Evolutionary conservation across 257 asterid genomes (phyloP).

Genomic region (Petrea volubilis): DNA sequence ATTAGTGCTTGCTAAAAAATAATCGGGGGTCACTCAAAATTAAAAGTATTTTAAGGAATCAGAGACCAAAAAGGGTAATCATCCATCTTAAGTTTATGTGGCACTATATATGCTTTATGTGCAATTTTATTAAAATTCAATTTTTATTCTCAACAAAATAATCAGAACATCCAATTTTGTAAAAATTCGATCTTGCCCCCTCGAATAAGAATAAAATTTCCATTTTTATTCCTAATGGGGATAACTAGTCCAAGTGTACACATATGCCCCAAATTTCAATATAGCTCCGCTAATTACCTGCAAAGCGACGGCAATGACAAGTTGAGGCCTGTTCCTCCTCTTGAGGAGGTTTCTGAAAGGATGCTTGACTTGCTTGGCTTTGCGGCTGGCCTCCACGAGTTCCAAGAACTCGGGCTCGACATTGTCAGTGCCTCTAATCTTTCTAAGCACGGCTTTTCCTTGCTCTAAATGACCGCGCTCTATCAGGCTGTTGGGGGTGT

Average conservation of each 20-base stretch:
- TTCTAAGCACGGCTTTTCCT: conserved; percentile 69
- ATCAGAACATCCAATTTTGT: no score
- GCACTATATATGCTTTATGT: no score
- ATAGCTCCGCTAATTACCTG: conserved; percentile 54
- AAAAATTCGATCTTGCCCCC: not conserved
- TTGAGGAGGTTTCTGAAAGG: conserved; percentile 84
- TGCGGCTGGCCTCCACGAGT: conserved; percentile 79
- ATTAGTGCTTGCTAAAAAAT: no score
- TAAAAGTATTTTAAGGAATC: no score
- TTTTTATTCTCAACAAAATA: no score
- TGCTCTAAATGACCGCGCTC: conserved; percentile 75
- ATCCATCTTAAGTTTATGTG: no score
- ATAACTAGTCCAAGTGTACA: no score
- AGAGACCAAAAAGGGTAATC: no score
- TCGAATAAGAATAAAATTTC: not conserved
- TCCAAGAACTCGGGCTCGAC: conserved; percentile 80
- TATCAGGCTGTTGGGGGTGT: conserved; percentile 87
- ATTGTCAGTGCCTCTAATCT: conserved; percentile 75
- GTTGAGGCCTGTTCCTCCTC: conserved; percentile 77
- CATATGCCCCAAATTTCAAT: no score
- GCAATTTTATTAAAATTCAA: no score
- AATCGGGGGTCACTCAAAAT: no score
- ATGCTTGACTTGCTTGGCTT: conserved; percentile 78
- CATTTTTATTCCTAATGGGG: no score
- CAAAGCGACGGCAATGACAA: conserved; percentile 65